phyloP scores from a whole-genome alignment of 345 rosid species.

The Syzygium grande region DNA sequence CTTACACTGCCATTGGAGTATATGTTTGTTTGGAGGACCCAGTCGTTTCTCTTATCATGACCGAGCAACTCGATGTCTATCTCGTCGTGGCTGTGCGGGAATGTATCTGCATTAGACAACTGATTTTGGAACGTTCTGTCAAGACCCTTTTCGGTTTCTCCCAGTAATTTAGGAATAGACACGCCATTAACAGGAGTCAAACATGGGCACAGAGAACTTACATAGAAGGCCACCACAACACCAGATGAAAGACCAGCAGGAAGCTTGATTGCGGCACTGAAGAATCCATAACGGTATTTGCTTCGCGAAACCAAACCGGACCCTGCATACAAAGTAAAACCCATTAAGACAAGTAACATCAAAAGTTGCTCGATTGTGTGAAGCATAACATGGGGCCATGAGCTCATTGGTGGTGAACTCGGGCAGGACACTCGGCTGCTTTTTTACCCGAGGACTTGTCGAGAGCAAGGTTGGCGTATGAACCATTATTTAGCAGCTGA shows the following conservation, averaged over 20 bases:
- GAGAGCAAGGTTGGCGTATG: constrained; percentile 56
- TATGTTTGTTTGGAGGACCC: constrained; percentile 77
- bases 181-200: background rate
- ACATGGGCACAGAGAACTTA: constrained; percentile 13
- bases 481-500: constrained; percentile 42
- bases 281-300: constrained; percentile 63
- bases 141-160: background rate
- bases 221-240: constrained; percentile 93
- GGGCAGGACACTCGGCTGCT: background rate
- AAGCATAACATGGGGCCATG: background rate
- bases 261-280: constrained; percentile 80
- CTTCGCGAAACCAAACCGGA: constrained; percentile 62
- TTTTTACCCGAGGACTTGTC: constrained; percentile 56
- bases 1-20: constrained; percentile 70
- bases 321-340: constrained; percentile 23
- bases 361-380: background rate
- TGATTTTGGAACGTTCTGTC: constrained; percentile 4
- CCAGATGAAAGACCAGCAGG: constrained; percentile 85
- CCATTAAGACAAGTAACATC: background rate
- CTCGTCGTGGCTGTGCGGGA: constrained; percentile 80
- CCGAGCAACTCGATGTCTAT: constrained; percentile 87
- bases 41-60: constrained; percentile 66
- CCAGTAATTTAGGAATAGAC: background rate
- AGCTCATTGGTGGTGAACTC: background rate
- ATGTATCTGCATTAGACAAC: constrained; percentile 71